Conservation (phyloP, 176 grass and related monocot species). For the Melocanna baccifera region DNA sequence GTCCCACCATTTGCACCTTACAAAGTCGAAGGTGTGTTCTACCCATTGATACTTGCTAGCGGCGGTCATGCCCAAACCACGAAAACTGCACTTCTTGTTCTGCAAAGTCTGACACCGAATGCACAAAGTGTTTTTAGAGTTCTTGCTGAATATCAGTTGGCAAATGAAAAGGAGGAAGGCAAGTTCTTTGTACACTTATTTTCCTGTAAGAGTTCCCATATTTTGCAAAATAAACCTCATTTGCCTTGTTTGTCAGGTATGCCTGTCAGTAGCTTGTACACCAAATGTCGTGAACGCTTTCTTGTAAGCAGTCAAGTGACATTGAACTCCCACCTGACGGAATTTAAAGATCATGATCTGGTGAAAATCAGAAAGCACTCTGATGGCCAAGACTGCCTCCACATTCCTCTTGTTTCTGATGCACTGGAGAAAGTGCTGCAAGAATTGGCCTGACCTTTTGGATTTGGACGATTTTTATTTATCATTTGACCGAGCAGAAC, state of each 20-base stretch:
- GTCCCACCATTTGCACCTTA: conserved; percentile 82
- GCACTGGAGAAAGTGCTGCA: conserved; percentile 71
- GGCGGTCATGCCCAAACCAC: conserved; percentile 79
- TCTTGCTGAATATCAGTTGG: conserved; percentile 83
- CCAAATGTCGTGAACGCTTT: conserved; percentile 85
- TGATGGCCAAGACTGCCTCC: conserved; percentile 85
- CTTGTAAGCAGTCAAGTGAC: conserved; percentile 93
- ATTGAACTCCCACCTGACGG: conserved; percentile 82
- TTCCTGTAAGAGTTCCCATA: background rate
- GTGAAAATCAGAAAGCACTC: conserved; percentile 83
- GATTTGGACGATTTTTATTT: background rate
- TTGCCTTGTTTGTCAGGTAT: conserved; percentile 63
- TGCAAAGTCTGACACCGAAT: conserved; percentile 95
- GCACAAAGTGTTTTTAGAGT: conserved; percentile 95
- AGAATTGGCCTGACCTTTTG: conserved; percentile 55
- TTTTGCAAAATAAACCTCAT: background rate
- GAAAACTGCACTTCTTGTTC: conserved; percentile 67
- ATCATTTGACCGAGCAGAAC: background rate
- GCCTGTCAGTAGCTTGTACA: conserved; percentile 73
- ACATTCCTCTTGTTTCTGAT: conserved; percentile 73
- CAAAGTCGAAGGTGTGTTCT: conserved; percentile 75
- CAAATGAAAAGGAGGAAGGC: conserved; percentile 91
- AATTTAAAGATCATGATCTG: conserved; percentile 95
- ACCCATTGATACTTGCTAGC: conserved; percentile 77
- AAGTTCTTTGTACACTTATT: conserved; percentile 18